phyloP scores from a whole-genome alignment of 192 early-diverging fungal species.

The Backusella sp. region DNA sequence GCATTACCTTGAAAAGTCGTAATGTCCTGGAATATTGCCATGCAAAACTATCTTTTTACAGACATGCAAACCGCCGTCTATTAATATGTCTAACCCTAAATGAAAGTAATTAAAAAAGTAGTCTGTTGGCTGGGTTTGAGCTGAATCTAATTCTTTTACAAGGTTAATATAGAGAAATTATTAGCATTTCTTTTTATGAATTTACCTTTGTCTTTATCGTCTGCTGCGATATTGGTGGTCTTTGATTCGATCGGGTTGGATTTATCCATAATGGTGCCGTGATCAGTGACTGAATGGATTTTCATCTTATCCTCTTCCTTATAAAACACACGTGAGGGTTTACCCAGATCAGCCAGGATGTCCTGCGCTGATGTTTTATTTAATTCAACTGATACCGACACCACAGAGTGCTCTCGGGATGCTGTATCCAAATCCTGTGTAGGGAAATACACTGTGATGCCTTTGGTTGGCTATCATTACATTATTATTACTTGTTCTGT shows the following conservation, averaged over 20 bases:
- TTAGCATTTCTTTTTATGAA: not conserved
- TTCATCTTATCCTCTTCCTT: conserved; percentile 75
- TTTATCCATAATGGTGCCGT: conserved; percentile 16
- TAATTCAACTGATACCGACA: conserved; percentile 38
- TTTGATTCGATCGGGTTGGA: conserved; percentile 22
- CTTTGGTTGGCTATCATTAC: conserved; percentile 37
- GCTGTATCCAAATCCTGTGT: conserved; percentile 11
- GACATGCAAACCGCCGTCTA: conserved; percentile 63
- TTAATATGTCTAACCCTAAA: conserved; percentile 70
- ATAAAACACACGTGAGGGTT: conserved; percentile 57
- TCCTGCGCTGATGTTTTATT: conserved; percentile 66
- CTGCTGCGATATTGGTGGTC: not conserved
- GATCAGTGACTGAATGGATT: conserved; percentile 54
- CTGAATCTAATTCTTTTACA: conserved; percentile 11
- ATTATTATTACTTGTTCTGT: not conserved
- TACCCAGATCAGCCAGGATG: conserved; percentile 67
- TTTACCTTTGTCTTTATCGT: conserved; percentile 36
- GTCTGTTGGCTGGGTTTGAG: conserved; percentile 45
- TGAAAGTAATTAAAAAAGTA: conserved; percentile 81
- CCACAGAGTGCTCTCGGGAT: not conserved
- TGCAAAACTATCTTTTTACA: conserved; percentile 75
- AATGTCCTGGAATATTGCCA: conserved; percentile 68
- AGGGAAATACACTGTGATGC: conserved; percentile 40
- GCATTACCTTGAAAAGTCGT: conserved; percentile 63
- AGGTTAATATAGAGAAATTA: not conserved